Evolutionary conservation across 805 yeast genomes (phyloP), one percentile per base, ranked within the genome.

Genomic region (Yamadazyma scolyti): DNA sequence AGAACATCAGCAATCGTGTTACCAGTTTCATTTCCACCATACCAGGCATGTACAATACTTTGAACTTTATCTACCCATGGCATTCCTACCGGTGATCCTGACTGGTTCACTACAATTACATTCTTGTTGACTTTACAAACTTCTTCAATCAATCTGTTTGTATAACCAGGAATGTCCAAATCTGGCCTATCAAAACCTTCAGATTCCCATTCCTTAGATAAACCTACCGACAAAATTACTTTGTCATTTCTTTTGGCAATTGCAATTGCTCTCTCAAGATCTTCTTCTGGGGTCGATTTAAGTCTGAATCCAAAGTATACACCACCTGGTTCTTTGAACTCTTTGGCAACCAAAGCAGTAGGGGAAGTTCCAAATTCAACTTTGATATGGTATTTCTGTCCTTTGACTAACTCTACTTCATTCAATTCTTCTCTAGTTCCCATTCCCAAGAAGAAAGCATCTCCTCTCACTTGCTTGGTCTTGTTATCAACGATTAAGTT

Each of bases 1-100:
- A 77, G 39, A 9, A 73, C 75, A 52, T 77, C 81, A 4, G 80
- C 81, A 47, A 77, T 60, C 10, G 75, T 71, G 42, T 72, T 75
- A 36, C 82, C 82, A 24, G 61, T 17, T 47, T 50, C 25, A 43
- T 54, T 16, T 28, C 35, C 27, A 47, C 46, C 33, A 47, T 36
- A 27, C 48, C 44, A 45, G 44, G 46, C 43, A 20, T 41, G 46
- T 1, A 41, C 17, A 23, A 41, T 31, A 6, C 41, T 39, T 17
- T 33, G 41, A 11, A 41, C 46, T 13, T 41, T 33, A 27, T 29
- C 34, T 12, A 33, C 32, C 61, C 61, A 56, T 11, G 61, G 60
- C 46, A 57, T 45, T 13, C 51, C 39, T 11, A 57, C 59, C 6
- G 63, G 61, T 4, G 61, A 43, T 11, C 63, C 63, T 3, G 57